Percentiles rank a stretch among this genome's conserved stretches.
These are phyloP conservation scores for Blastobotrys persicus DNA, from an alignment of 1,139 yeast species.

Conservation along the genomic window DNA sequence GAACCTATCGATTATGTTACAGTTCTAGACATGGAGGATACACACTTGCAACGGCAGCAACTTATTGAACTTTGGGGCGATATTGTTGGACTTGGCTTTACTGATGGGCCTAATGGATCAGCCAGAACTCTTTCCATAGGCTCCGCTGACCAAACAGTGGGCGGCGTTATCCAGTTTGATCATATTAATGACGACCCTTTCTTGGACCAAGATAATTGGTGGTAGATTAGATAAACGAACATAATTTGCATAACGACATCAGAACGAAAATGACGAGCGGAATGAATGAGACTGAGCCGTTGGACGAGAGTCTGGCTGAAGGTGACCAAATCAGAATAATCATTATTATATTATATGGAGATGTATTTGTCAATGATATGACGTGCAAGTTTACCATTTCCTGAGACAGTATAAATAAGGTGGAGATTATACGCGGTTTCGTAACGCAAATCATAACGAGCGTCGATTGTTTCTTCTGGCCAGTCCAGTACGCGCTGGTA, in stretches of 20 bases:
- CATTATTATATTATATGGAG: conserved; percentile 37
- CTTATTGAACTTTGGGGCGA: conserved; percentile 57
- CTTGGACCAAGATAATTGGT: conserved; percentile 2
- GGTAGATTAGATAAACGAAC: background rate
- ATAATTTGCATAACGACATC: no score
- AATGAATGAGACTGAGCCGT: no score
- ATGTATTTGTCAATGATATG: conserved; percentile 58
- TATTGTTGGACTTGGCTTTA: conserved; percentile 54
- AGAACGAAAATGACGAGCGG: no score
- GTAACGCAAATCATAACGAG: conserved; percentile 54
- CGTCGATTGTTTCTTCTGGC: conserved; percentile 34
- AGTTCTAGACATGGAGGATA: conserved; percentile 38
- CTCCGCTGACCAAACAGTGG: conserved; percentile 54
- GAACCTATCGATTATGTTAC: conserved; percentile 63
- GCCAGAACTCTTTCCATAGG: conserved; percentile 45
- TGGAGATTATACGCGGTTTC: conserved; percentile 87
- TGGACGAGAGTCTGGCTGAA: no score
- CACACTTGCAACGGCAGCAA: conserved; percentile 39
- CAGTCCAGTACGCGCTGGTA: conserved; percentile 61
- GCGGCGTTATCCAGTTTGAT: conserved; percentile 54
- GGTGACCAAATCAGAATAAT: no score
- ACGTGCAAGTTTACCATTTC: conserved; percentile 64
- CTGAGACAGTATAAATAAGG: conserved; percentile 70
- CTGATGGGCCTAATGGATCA: conserved; percentile 40
- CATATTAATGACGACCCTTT: conserved; percentile 36